A percentile compares a stretch with the other conserved stretches of the same genome.
These are phyloP conservation scores for Fusarium transvaalense DNA, from an alignment of 2,329 filamentous ascomycete genomes.

Conservation along the genomic window DNA sequence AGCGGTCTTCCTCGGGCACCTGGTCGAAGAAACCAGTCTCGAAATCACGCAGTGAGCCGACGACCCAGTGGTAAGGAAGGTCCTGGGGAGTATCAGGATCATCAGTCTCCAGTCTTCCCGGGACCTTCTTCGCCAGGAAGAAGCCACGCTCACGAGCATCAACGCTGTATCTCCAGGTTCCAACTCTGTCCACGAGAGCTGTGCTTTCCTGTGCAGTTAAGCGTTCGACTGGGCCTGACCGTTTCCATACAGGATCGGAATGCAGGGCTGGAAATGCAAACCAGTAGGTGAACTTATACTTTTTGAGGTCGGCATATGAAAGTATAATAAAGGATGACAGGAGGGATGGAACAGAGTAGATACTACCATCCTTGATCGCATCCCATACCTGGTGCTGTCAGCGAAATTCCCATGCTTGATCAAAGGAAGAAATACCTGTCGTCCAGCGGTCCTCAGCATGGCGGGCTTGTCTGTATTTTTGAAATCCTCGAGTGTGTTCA, in stretches of 20 bases:
- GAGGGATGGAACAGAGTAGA: slow-evolving; percentile 93
- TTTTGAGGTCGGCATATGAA: slow-evolving; percentile 96
- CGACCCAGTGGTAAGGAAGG: slow-evolving; percentile 79
- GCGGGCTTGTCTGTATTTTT: slow-evolving; percentile 82
- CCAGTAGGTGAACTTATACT: slow-evolving; percentile 98
- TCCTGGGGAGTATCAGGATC: slow-evolving; percentile 60
- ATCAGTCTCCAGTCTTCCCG: slow-evolving; percentile 60
- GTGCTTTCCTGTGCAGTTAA: slow-evolving; percentile 79
- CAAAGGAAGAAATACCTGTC: slow-evolving; percentile 68
- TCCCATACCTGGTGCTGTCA: slow-evolving; percentile 84
- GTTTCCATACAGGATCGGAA: slow-evolving; percentile 86
- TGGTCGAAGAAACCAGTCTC: slow-evolving; percentile 89
- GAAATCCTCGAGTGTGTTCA: slow-evolving; percentile 96
- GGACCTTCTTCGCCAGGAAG: slow-evolving; percentile 88
- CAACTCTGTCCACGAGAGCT: slow-evolving; percentile 82
- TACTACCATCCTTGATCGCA: slow-evolving; percentile 94
- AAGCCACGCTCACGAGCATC: slow-evolving; percentile 92
- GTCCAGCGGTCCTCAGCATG: slow-evolving; percentile 82
- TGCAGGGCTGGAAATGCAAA: slow-evolving; percentile 96
- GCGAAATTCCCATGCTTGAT: background rate
- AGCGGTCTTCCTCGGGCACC: slow-evolving; percentile 78
- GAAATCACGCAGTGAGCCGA: slow-evolving; percentile 81
- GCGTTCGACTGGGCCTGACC: slow-evolving; percentile 64
- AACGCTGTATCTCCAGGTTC: slow-evolving; percentile 86
- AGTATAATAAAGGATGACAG: slow-evolving; percentile 90